A percentile compares a stretch with the other conserved stretches of the same genome.
Conservation (phyloP, 352 stramenopile species). For the Globisporangium cederbergense region DNA sequence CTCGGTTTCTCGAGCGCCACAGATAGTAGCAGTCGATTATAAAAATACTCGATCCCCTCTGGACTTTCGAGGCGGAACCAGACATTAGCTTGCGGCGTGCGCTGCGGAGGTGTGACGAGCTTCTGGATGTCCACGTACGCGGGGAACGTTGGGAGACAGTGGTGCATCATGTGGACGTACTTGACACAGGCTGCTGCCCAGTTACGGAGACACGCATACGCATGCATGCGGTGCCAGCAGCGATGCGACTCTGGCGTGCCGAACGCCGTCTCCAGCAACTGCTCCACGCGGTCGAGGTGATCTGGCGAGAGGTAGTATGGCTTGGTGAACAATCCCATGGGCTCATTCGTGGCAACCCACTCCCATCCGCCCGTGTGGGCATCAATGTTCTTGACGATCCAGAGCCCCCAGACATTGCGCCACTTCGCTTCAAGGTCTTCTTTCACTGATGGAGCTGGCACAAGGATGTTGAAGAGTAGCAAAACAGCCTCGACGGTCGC, state of each 20-base stretch:
- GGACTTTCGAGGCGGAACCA: conserved; percentile 54
- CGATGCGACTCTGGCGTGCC: conserved; percentile 24
- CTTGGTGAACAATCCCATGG: conserved; percentile 66
- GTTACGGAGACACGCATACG: conserved; percentile 46
- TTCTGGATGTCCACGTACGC: conserved; percentile 37
- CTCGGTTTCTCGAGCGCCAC: conserved; percentile 36
- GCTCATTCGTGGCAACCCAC: conserved; percentile 62
- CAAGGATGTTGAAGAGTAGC: conserved; percentile 48
- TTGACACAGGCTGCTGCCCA: conserved; percentile 42
- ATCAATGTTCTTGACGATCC: conserved; percentile 80
- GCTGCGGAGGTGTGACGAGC: conserved; percentile 41
- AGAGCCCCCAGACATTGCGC: conserved; percentile 49
- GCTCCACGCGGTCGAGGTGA: conserved; percentile 36
- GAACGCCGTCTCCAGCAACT: conserved; percentile 24
- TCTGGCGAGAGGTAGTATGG: conserved; percentile 45
- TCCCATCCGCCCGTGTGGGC: conserved; percentile 58
- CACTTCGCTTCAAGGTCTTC: conserved; percentile 36
- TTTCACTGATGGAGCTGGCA: conserved; percentile 7
- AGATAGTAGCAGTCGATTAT: conserved; percentile 53
- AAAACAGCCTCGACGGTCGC: conserved; percentile 49
- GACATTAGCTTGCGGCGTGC: conserved; percentile 49
- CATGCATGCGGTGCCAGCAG: conserved; percentile 54
- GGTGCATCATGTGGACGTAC: conserved; percentile 55
- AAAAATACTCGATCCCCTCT: conserved; percentile 54
- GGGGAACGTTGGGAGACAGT: conserved; percentile 46